A percentile compares a stretch with the other conserved stretches of the same genome.
phyloP scores from a whole-genome alignment of 257 asterid genomes.

The Vinca minor region DNA sequence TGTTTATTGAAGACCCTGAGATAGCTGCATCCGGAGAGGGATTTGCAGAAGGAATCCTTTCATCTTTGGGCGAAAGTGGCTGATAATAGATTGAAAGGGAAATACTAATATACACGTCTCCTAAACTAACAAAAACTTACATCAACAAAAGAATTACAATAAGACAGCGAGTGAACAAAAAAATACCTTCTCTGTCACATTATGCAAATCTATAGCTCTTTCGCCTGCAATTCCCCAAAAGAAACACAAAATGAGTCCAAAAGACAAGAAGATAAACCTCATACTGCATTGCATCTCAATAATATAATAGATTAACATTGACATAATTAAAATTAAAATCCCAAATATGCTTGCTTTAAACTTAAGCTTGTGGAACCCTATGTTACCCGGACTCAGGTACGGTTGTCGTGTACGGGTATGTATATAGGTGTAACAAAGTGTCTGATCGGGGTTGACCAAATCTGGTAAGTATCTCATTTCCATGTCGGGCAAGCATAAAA shows the following conservation, averaged over 20 bases:
- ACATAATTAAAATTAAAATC: neutral
- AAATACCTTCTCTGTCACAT: slow-evolving; percentile 69
- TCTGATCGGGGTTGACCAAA: too few species aligned
- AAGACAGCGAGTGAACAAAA: slow-evolving; percentile 4
- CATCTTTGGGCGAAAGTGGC: slow-evolving; percentile 79
- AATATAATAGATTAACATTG: neutral
- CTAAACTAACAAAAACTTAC: slow-evolving; percentile 22
- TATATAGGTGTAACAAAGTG: too few species aligned
- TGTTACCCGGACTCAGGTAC: too few species aligned
- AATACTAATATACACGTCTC: slow-evolving; percentile 25
- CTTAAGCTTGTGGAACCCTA: too few species aligned
- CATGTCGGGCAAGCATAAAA: too few species aligned
- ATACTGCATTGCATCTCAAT: neutral
- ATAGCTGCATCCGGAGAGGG: slow-evolving; percentile 59
- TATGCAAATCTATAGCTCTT: slow-evolving; percentile 60
- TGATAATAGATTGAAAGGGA: slow-evolving; percentile 36
- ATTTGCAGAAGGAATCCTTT: slow-evolving; percentile 60
- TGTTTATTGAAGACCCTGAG: slow-evolving; percentile 52
- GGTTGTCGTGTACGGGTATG: too few species aligned
- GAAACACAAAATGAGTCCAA: neutral
- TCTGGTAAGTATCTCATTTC: too few species aligned
- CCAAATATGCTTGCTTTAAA: neutral
- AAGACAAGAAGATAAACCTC: slow-evolving; percentile 7
- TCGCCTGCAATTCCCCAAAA: slow-evolving; percentile 41
- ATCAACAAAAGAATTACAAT: slow-evolving; percentile 12